Evolutionary conservation across 2,329 filamentous ascomycete genomes (phyloP).

Genomic region (Venturia carpophila): DNA sequence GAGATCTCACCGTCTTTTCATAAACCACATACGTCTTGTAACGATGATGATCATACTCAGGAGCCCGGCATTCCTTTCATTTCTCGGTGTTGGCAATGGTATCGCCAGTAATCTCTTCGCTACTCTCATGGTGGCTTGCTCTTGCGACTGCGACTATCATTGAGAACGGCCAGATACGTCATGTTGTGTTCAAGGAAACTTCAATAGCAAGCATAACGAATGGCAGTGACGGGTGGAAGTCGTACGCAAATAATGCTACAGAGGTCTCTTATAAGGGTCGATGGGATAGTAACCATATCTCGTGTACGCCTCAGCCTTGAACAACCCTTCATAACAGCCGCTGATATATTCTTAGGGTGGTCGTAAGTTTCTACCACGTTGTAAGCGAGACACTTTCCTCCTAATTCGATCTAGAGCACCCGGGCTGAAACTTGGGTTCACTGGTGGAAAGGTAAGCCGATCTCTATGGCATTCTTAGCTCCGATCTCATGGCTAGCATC

Average conservation of each 20-base stretch:
- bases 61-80: slow-evolving; percentile 4
- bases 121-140: slow-evolving; percentile 16
- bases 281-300: slow-evolving; percentile 54
- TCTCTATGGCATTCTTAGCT: neutral
- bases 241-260: slow-evolving; percentile 43
- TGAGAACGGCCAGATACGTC: slow-evolving; percentile 37
- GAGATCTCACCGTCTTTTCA: neutral
- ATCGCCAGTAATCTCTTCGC: neutral
- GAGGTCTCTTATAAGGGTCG: slow-evolving; percentile 55
- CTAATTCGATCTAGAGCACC: slow-evolving; percentile 31
- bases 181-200: slow-evolving; percentile 35
- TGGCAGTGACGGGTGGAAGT: slow-evolving; percentile 35
- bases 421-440: slow-evolving; percentile 50
- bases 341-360: slow-evolving; percentile 37
- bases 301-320: slow-evolving; percentile 33
- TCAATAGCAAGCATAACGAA: slow-evolving; percentile 24
- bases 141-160: slow-evolving; percentile 33
- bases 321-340: slow-evolving; percentile 1
- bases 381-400: neutral
- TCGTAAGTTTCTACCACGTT: slow-evolving; percentile 37
- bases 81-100: slow-evolving; percentile 7
- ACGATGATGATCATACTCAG: neutral
- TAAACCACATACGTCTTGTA: neutral
- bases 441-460: slow-evolving; percentile 38
- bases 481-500: slow-evolving; percentile 2